Percentiles rank a stretch among this genome's conserved stretches.
Evolutionary conservation across 768 basidiomycete genomes (phyloP).

Genomic region (Rhodotorula taiwanensis): DNA sequence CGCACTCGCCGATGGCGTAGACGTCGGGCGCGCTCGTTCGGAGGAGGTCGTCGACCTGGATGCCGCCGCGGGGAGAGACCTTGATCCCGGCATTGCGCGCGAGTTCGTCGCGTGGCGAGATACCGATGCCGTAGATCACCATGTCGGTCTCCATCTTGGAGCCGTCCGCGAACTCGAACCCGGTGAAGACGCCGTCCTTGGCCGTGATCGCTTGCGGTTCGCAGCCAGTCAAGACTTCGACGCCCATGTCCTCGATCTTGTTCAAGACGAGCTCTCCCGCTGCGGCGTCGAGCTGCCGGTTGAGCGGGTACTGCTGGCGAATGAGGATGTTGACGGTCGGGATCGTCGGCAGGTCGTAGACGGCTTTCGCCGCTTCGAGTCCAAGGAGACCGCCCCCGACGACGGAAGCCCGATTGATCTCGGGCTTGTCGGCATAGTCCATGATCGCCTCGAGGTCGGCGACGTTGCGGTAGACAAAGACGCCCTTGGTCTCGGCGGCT

Average conservation of each 20-base stretch:
- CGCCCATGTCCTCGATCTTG: constrained; percentile 58
- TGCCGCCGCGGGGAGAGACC: constrained; percentile 53
- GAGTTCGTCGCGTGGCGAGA: constrained; percentile 63
- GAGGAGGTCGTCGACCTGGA: constrained; percentile 56
- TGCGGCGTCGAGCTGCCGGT: constrained; percentile 28
- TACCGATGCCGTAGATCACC: constrained; percentile 62
- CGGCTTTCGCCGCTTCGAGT: constrained; percentile 67
- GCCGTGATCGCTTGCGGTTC: constrained; percentile 48
- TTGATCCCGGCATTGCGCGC: constrained; percentile 54
- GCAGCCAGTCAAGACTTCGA: constrained; percentile 52
- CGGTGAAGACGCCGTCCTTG: constrained; percentile 48
- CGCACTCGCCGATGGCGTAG: constrained; percentile 72
- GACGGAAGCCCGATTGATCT: constrained; percentile 52
- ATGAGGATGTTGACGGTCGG: constrained; percentile 45
- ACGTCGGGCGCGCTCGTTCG: constrained; percentile 57
- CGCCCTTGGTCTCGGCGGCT: constrained; percentile 50
- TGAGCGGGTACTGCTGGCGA: constrained; percentile 40
- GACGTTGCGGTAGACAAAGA: constrained; percentile 60
- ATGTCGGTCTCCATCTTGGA: constrained; percentile 51
- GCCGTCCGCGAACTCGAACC: constrained; percentile 53
- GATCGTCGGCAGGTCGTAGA: constrained; percentile 55
- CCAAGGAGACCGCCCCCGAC: constrained; percentile 64
- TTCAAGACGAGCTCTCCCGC: constrained; percentile 55
- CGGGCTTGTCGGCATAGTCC: constrained; percentile 52
- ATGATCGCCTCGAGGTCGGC: constrained; percentile 62